These are phyloP conservation scores for Pneumocystis murina DNA, from an alignment of 1,139 yeast species.

Conservation along the genomic window DNA sequence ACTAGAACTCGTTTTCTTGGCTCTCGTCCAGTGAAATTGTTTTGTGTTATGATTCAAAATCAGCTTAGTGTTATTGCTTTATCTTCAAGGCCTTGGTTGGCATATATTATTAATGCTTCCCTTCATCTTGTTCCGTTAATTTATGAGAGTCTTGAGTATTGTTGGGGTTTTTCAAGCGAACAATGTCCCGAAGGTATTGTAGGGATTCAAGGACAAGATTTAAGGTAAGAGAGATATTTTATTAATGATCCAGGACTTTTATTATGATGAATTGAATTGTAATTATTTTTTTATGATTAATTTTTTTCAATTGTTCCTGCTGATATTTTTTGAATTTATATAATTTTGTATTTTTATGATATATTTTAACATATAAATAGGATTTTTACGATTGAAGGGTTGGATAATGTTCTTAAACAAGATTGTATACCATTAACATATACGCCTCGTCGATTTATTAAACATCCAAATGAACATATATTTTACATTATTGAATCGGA, in stretches of 20 bases:
- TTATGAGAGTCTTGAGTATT: conserved; percentile 24
- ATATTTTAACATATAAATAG: conserved; percentile 16
- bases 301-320: conserved; percentile 15
- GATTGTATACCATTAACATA: conserved; percentile 34
- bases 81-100: conserved; percentile 31
- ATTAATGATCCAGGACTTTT: not conserved
- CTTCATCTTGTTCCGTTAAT: conserved; percentile 24
- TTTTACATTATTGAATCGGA: conserved; percentile 37
- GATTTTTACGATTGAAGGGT: conserved; percentile 47
- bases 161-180: conserved; percentile 45
- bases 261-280: not conserved
- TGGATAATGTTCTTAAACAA: conserved; percentile 34
- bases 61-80: conserved; percentile 26
- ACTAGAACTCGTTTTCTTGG: conserved; percentile 67
- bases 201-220: conserved; percentile 39
- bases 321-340: conserved; percentile 5
- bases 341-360: not conserved
- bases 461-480: conserved; percentile 19
- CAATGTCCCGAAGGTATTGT: conserved; percentile 50
- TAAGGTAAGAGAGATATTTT: conserved; percentile 20
- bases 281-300: not conserved
- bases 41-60: conserved; percentile 23
- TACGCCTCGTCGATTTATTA: conserved; percentile 38
- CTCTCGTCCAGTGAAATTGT: conserved; percentile 42
- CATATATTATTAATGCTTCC: conserved; percentile 20